A percentile compares a stretch with the other conserved stretches of the same genome.
phyloP scores from a whole-genome alignment of 2,329 filamentous ascomycete species.

The Tolypocladium tropicale region DNA sequence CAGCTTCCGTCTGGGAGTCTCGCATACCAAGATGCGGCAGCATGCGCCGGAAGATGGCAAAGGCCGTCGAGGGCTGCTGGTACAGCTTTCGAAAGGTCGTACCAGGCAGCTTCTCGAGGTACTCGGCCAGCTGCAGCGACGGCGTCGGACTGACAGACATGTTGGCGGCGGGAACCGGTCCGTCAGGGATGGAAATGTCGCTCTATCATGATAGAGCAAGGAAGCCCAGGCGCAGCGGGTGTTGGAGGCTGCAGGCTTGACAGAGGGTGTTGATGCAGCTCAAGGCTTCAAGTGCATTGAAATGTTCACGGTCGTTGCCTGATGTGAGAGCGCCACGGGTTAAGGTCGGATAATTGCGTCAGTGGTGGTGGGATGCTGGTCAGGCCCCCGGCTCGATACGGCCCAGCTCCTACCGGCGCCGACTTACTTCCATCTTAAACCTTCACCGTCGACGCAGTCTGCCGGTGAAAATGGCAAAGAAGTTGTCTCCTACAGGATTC shows the following conservation, averaged over 20 bases:
- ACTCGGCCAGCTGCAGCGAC: conserved; percentile 64
- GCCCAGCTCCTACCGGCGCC: background rate
- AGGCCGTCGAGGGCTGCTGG: conserved; percentile 87
- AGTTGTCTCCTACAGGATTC: conserved; percentile 22
- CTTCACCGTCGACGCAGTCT: background rate
- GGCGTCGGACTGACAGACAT: conserved; percentile 37
- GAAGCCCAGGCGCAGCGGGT: background rate
- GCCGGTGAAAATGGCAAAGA: conserved; percentile 18
- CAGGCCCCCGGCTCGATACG: background rate
- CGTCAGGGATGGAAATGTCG: conserved; percentile 8
- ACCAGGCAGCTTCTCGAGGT: conserved; percentile 83
- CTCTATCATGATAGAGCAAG: conserved; percentile 8
- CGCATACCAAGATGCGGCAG: conserved; percentile 73
- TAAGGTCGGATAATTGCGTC: conserved; percentile 4
- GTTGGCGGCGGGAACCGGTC: conserved; percentile 17
- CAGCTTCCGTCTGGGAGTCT: background rate
- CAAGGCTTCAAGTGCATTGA: background rate
- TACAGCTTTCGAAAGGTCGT: conserved; percentile 88
- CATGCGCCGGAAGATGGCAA: conserved; percentile 97
- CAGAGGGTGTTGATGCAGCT: background rate
- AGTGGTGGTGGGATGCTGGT: background rate
- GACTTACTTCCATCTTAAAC: background rate
- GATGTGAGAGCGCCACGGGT: background rate
- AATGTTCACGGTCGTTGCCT: conserved; percentile 1
- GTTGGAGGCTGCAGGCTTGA: background rate